Conservation (phyloP, 768 basidiomycete species). For the Steccherinum ochraceum region DNA sequence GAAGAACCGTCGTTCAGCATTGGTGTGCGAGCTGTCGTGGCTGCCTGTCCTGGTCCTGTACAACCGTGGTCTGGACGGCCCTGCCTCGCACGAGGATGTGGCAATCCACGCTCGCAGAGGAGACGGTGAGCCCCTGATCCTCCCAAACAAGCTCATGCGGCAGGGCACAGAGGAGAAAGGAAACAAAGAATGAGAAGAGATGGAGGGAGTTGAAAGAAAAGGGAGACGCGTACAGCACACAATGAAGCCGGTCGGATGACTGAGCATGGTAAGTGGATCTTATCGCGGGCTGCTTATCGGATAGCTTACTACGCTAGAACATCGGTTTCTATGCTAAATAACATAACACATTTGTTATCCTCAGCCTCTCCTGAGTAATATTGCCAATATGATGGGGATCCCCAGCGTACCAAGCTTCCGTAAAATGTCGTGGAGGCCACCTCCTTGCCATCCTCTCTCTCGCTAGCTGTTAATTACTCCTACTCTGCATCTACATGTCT, state of each 20-base stretch:
- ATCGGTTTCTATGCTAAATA: too few relatives aligned
- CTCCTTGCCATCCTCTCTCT: not conserved
- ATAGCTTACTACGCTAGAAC: too few relatives aligned
- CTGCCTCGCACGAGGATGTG: not conserved
- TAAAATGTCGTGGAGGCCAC: too few relatives aligned
- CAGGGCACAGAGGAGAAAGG: not conserved
- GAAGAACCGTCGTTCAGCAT: conserved; percentile 15
- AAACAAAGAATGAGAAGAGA: not conserved
- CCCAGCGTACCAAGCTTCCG: too few relatives aligned
- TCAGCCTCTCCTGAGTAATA: too few relatives aligned
- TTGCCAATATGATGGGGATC: too few relatives aligned
- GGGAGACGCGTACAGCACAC: too few relatives aligned
- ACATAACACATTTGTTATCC: too few relatives aligned
- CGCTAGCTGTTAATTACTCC: not conserved
- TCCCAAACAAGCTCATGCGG: not conserved
- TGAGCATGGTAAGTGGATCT: not conserved
- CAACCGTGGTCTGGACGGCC: not conserved
- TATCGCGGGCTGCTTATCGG: not conserved
- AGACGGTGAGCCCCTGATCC: not conserved
- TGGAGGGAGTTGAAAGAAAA: too few relatives aligned
- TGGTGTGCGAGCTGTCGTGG: conserved; percentile 2
- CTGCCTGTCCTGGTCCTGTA: not conserved
- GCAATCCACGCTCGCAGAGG: not conserved
- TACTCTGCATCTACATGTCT: not conserved
- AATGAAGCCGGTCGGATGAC: too few relatives aligned